These are phyloP conservation scores for Hygrophoropsis aurantiaca DNA, from an alignment of 768 basidiomycete species.

Conservation along the genomic window DNA sequence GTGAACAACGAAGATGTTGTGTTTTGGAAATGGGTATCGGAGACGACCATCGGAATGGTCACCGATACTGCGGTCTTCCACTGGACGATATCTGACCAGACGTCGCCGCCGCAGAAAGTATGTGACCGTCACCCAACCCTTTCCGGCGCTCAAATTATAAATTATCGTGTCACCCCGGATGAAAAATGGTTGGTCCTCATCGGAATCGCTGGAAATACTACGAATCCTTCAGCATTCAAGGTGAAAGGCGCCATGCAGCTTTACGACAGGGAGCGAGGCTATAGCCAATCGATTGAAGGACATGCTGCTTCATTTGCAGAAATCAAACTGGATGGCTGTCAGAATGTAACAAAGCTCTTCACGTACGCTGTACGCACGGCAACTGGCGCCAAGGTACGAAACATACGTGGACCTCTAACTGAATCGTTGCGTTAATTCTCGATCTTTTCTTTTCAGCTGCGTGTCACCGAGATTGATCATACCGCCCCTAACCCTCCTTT, in stretches of 20 bases:
- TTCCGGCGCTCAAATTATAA: slow-evolving; percentile 94
- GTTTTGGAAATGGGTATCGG: slow-evolving; percentile 99
- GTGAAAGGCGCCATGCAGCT: slow-evolving; percentile 98
- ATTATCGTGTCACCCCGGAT: slow-evolving; percentile 89
- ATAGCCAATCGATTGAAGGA: slow-evolving; percentile 97
- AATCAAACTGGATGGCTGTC: slow-evolving; percentile 86
- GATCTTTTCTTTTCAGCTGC: slow-evolving; percentile 85
- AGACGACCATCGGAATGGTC: slow-evolving; percentile 90
- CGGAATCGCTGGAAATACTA: slow-evolving; percentile 89
- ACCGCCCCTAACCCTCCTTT: slow-evolving; percentile 89
- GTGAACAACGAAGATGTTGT: slow-evolving; percentile 90
- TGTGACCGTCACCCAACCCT: slow-evolving; percentile 97
- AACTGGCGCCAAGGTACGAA: slow-evolving; percentile 91
- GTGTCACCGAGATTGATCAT: slow-evolving; percentile 98
- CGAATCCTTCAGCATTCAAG: slow-evolving; percentile 95
- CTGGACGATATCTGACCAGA: slow-evolving; percentile 78
- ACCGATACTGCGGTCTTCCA: slow-evolving; percentile 93
- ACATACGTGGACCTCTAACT: no score
- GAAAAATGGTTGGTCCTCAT: slow-evolving; percentile 98
- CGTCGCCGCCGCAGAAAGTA: slow-evolving; percentile 83
- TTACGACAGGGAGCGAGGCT: slow-evolving; percentile 88
- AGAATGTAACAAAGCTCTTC: slow-evolving; percentile 86
- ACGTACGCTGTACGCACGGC: slow-evolving; percentile 94
- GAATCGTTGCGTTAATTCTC: no score
- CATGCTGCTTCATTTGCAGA: slow-evolving; percentile 97